Base-by-base conservation (phyloP, 352 stramenopile genomes). In the Peronospora farinosa region DNA sequence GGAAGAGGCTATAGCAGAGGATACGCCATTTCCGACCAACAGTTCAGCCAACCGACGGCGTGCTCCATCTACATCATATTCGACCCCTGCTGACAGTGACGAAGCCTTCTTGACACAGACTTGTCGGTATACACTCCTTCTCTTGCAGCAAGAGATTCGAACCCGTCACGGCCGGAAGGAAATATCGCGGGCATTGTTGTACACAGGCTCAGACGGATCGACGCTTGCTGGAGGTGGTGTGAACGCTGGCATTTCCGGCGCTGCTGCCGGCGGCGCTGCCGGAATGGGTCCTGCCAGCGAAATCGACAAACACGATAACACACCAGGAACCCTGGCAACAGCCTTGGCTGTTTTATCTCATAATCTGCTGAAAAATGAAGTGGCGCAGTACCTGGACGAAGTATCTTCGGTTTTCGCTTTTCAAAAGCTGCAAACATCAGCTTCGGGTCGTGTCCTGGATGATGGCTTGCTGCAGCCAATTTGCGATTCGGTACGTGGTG, bases 121-220 rank as follows among this genome's bases (percentile, higher is more conserved):
- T 0, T 91, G 78, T 33, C 65, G 78, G 30, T 90, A 83, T 51
- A 76, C 71, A 16, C 48, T 88, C 5, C 45, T 88, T 21, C 47
- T 91, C n/a, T 55, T 94, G 13, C 74, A 90, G 40, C 80, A 94
- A 68, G 78, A 92, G 53, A 86, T 90, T 19, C 77, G 83, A 0
- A 74, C 82, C 25, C 77, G 72, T 31, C 78, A 94, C 43, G 80
- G 78, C 4, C 67, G 77, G 6, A 88, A 81, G 33, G 76, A 87
- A 7, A 83, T 92, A 17, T 69, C 72, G 10, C 69, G 76, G 7
- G 68, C 71, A 7, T 54, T 87, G 40, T 44, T 91, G 38, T 88
- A 84, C 47, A 67, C 58, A 39, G 60, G 58, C 5, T 57, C 58
- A 9, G 57, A 67, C 16, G 30, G 63, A 31, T 52, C 51, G 28